Base-by-base conservation (phyloP, 306 rosid genomes). In the Pyrus communis region DNA sequence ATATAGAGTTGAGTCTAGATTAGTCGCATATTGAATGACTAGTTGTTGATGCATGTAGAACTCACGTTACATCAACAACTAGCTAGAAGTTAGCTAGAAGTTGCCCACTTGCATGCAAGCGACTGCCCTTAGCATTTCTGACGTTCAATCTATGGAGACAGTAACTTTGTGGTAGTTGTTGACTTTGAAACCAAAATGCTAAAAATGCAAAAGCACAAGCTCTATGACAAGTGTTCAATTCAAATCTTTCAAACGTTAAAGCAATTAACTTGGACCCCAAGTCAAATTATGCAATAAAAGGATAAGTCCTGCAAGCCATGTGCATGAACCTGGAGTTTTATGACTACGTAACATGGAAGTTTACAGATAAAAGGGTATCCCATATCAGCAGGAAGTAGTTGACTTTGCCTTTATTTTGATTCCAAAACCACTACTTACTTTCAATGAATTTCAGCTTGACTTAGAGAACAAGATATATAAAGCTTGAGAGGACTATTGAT, bases 351-450 rank as follows among this genome's bases (percentile, higher is more conserved):
- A 78, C 28, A 46, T 52, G 73, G 51, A 49, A 31, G 54, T 49
- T 71, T 49, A 4, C 4, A 52, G 82, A 78, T 43, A 79, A 59
- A 65, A 17, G 59, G 28, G 40, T 14, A 62, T 12, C 66, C 33
- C 65, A 55, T 63, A 45, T 74, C 60, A 33, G 63, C 9, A 22
- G 64, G 12, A 18, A 33, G 75, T 66, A 23, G 75, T 66, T 73
- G 70, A 70, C 35, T 59, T 61, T 46, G 65, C 70, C 19, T 79
- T 67, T 74, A 74, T 67, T 74, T 74, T 64, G 77, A 75, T 76
- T 76, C 84, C 84, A 43, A 70, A 55, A 71, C 69, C 84, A 71
- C 77, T 55, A 71, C 84, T 0, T 14, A 14, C 76, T 33, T 52
- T 69, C 64, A 61, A 75, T 35, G 62, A 38, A 40, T 80, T 60